Evolutionary conservation across 2,329 filamentous ascomycete species (phyloP), one percentile per base, ranked within the genome.

Genomic region (Ascochyta fabae): DNA sequence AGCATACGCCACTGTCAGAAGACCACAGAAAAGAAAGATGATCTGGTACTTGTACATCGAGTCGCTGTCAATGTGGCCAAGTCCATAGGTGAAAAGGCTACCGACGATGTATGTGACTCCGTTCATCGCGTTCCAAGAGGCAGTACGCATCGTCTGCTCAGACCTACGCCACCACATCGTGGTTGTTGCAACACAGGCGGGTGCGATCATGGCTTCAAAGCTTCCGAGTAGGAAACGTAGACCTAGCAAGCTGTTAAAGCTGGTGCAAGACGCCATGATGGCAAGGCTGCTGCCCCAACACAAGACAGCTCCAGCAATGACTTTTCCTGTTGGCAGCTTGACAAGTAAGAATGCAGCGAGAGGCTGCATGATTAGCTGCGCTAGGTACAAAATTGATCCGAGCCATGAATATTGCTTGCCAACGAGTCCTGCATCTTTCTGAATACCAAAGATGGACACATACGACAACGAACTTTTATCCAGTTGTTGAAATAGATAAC

Each of bases 111-210:
- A 82, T 0, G 82, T 84, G 4, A 85, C 66, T 0, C 84, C 84
- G 56, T 86, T 86, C 80, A 85, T 86, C n/a, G 78, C 81, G 62
- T 85, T 85, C 84, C 84, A 86, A 3, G 79, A 79, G 7, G 80
- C 80, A 6, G 83, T 81, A 2, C 84, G 73, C 39, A 83, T 62
- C 0, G 84, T 84, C 69, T 87, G 84, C 61, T 86, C 84, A 49
- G 79, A 77, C 50, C 84, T 76, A 27, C 83, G 78, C 79, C 82
- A 86, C 84, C 84, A 87, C 81, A 85, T 84, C 50, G 83, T 80
- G 0, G 84, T 85, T 31, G 86, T 83, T 16, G 83, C 82, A 15
- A 85, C 76, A 59, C 85, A 86, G 19, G 80, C 80, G 0, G 84
- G 83, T 10, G 79, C 72, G 24, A 67, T 62, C 57, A 64, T 61